Evolutionary conservation across 225 moss, liverwort and hornwort species (phyloP).

Genomic region (Polytrichum commune): DNA sequence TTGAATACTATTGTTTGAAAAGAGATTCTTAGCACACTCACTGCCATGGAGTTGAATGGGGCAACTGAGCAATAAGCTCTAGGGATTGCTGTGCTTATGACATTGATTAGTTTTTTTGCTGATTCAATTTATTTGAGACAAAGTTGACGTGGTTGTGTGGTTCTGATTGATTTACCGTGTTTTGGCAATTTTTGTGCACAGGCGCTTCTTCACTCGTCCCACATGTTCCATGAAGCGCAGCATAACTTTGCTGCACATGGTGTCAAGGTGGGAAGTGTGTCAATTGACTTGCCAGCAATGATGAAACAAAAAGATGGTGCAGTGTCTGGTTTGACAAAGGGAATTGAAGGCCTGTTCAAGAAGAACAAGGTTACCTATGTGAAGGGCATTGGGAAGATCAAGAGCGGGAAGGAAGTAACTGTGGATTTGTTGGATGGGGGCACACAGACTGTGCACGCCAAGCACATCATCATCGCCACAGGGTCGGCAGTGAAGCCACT

Average conservation of each 20-base stretch:
- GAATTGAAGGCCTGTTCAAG: constrained; percentile 91
- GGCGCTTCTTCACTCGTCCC: constrained; percentile 92
- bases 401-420: constrained; percentile 56
- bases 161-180: neutral
- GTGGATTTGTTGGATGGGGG: constrained; percentile 78
- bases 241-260: constrained; percentile 86
- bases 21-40: too few species aligned
- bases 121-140: neutral
- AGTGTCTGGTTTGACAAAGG: constrained; percentile 84
- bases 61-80: too few species aligned
- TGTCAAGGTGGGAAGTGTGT: constrained; percentile 57
- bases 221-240: constrained; percentile 93
- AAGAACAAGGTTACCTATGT: constrained; percentile 96
- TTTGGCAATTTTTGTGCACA: constrained; percentile 19
- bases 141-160: neutral
- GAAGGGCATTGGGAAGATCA: constrained; percentile 87
- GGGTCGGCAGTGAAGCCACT: constrained; percentile 83
- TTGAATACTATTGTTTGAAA: too few species aligned
- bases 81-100: too few species aligned
- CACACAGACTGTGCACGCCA: constrained; percentile 56
- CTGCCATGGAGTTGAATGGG: too few species aligned
- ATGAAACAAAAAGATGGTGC: constrained; percentile 94
- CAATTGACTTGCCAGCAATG: constrained; percentile 77
- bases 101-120: neutral
- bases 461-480: constrained; percentile 89